phyloP scores from a whole-genome alignment of 257 asterid genomes.

The Verbena officinalis region DNA sequence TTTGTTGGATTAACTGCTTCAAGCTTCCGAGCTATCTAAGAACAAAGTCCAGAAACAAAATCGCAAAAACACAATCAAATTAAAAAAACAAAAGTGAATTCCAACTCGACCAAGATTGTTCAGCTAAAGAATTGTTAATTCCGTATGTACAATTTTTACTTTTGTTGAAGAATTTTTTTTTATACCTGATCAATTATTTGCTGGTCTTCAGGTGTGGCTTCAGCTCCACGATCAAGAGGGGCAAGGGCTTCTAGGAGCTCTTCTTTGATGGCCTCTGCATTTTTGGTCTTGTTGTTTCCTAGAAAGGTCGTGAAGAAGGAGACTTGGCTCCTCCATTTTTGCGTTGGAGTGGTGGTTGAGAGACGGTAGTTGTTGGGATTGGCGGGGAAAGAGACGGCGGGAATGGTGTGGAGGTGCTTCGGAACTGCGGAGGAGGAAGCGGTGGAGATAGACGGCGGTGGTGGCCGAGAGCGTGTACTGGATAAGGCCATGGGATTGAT shows the following conservation, averaged over 20 bases:
- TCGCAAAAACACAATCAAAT: neutral
- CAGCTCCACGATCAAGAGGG: constrained; percentile 93
- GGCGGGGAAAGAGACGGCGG: constrained; percentile 22
- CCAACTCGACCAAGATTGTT: neutral
- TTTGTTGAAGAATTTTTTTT: neutral
- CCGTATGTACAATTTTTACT: constrained; percentile 32
- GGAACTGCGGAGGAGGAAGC: constrained; percentile 26
- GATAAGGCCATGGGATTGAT: constrained; percentile 63
- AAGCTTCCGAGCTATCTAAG: constrained; percentile 62
- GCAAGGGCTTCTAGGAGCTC: constrained; percentile 84
- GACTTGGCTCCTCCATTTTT: constrained; percentile 63
- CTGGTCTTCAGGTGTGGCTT: constrained; percentile 83
- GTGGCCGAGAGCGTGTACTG: constrained; percentile 47
- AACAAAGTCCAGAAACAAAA: constrained; percentile 8
- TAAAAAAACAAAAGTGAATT: neutral
- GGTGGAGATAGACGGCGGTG: constrained; percentile 22
- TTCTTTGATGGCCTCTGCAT: constrained; percentile 55
- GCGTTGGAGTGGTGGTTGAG: constrained; percentile 5
- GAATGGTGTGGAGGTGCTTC: constrained; percentile 25
- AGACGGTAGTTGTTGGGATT: constrained; percentile 7
- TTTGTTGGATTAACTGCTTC: constrained; percentile 76
- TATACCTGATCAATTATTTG: constrained; percentile 59
- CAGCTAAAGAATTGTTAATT: too few species aligned
- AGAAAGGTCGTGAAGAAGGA: constrained; percentile 73
- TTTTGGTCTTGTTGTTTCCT: constrained; percentile 48